Conservation (phyloP, 345 rosid species). For the Carallia pectinifolia region DNA sequence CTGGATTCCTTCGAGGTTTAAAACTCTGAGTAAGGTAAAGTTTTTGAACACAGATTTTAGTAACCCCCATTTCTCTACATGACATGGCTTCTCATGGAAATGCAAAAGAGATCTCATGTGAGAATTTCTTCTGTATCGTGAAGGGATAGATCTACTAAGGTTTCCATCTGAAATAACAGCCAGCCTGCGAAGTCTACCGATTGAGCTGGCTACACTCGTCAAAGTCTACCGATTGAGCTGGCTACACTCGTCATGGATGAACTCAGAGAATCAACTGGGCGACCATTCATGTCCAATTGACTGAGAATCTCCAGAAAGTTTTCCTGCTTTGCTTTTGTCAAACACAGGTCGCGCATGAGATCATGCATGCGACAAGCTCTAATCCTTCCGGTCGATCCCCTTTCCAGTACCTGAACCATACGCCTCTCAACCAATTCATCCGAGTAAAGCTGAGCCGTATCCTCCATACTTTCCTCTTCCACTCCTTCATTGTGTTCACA, state of each 20-base stretch:
- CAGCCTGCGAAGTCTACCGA: conserved; percentile 30
- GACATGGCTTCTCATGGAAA: conserved; percentile 10
- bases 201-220: not conserved
- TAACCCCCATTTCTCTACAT: conserved; percentile 14
- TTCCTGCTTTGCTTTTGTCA: conserved; percentile 27
- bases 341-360: conserved; percentile 36
- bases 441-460: conserved; percentile 25
- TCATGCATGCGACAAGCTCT: conserved; percentile 40
- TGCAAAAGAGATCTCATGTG: conserved; percentile 35
- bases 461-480: conserved; percentile 21
- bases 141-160: not conserved
- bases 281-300: not conserved
- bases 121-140: conserved; percentile 10
- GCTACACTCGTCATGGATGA: not conserved
- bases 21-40: conserved; percentile 26
- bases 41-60: not conserved
- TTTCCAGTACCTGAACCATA: conserved; percentile 31
- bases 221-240: not conserved
- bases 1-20: conserved; percentile 22
- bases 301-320: conserved; percentile 21
- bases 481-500: not conserved
- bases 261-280: not conserved
- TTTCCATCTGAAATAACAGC: conserved; percentile 21
- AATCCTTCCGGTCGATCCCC: conserved; percentile 29
- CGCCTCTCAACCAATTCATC: conserved; percentile 30